These are phyloP conservation scores for Globisporangium cystogenes DNA, from an alignment of 352 stramenopile species.

Conservation along the genomic window DNA sequence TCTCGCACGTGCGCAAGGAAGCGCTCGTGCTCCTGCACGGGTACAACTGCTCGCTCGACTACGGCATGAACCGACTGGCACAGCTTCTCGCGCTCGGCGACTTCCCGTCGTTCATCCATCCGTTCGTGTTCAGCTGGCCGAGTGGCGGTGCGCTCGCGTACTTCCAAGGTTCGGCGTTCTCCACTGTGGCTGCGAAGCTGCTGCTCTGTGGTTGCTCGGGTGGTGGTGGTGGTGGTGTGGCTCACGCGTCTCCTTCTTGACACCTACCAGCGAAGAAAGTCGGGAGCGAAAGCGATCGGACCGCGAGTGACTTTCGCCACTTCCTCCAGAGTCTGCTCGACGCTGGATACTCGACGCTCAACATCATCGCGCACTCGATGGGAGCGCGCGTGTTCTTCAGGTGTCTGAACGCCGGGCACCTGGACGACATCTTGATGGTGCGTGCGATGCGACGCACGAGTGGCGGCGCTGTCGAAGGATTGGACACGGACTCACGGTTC, in stretches of 20 bases:
- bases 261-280: too few relatives aligned
- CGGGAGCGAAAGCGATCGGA: too few relatives aligned
- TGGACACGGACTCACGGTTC: too few relatives aligned
- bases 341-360: constrained; percentile 18
- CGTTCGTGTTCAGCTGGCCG: constrained; percentile 20
- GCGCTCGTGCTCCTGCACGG: constrained; percentile 21
- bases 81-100: constrained; percentile 19
- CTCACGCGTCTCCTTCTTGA: too few relatives aligned
- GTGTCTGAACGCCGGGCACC: constrained; percentile 12
- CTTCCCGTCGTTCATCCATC: constrained; percentile 15
- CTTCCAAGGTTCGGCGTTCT: too few relatives aligned
- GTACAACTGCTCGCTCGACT: constrained; percentile 15
- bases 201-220: too few relatives aligned
- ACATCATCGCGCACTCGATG: constrained; percentile 21
- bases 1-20: constrained; percentile 3
- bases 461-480: too few relatives aligned
- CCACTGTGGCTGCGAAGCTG: too few relatives aligned
- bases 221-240: too few relatives aligned
- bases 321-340: constrained; percentile 18
- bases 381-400: constrained; percentile 16
- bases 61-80: constrained; percentile 14
- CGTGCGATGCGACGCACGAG: too few relatives aligned
- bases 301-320: constrained; percentile 13
- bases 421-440: constrained; percentile 7
- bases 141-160: too few relatives aligned